These are phyloP conservation scores for Trichoderma simmonsii DNA, from an alignment of 2,329 filamentous ascomycete genomes.

Conservation along the genomic window DNA sequence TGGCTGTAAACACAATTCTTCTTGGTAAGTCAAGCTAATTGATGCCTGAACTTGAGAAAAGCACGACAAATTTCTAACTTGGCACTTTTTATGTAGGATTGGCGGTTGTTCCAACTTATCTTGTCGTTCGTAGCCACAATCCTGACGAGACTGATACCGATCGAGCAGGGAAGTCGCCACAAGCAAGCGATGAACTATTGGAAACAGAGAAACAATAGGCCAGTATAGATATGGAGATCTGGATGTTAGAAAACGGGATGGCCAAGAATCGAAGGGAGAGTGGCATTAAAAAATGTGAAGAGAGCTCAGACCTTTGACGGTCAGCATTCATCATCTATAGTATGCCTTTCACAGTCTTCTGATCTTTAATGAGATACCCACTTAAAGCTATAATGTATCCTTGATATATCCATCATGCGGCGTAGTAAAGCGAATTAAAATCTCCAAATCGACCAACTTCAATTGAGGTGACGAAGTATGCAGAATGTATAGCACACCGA, in stretches of 20 bases:
- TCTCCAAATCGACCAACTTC: not conserved
- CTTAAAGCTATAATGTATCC: not conserved
- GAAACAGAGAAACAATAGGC: not conserved
- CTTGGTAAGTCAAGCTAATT: constrained; percentile 29
- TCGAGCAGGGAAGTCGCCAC: not conserved
- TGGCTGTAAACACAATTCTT: constrained; percentile 39
- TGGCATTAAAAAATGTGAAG: not conserved
- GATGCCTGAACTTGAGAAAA: not conserved
- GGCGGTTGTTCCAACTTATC: not conserved
- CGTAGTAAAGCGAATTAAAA: not conserved
- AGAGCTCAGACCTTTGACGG: not conserved
- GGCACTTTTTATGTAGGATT: not conserved
- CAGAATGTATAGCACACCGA: not conserved
- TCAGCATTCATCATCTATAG: not conserved
- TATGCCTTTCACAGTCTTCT: not conserved
- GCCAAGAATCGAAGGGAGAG: not conserved
- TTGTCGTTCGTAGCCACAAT: not conserved
- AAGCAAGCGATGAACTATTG: not conserved
- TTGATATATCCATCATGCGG: not conserved
- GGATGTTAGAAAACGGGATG: not conserved
- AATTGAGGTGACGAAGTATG: not conserved
- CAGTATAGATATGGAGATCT: not conserved
- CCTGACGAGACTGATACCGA: not conserved
- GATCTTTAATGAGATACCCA: not conserved
- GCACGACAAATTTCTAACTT: not conserved